A percentile compares a stretch with the other conserved stretches of the same genome.
Evolutionary conservation across 73 alveolate species (phyloP).

Genomic region (Uronychia setigera): DNA sequence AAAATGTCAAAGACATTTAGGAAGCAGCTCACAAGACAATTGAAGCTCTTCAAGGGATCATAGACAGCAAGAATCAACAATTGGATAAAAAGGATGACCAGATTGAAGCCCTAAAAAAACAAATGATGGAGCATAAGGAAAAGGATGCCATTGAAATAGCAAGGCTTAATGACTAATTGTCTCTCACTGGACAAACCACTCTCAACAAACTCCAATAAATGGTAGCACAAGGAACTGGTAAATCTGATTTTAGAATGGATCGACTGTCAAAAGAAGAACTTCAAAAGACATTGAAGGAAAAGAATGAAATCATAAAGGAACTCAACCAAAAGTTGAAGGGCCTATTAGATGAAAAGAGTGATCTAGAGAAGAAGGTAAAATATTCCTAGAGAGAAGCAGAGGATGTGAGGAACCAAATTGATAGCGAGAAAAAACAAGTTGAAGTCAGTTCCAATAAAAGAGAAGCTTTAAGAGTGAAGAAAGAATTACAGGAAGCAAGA

Average conservation of each 20-base stretch:
- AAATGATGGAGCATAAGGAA: slow-evolving; percentile 67
- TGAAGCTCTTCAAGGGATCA: slow-evolving; percentile 79
- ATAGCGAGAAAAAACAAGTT: background rate
- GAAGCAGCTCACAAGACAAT: slow-evolving; percentile 86
- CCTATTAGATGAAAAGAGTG: slow-evolving; percentile 49
- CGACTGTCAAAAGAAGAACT: slow-evolving; percentile 70
- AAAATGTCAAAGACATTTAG: slow-evolving; percentile 70
- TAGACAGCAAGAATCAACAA: slow-evolving; percentile 75
- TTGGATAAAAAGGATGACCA: slow-evolving; percentile 74
- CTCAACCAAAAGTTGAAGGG: slow-evolving; percentile 50
- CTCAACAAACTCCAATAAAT: slow-evolving; percentile 64
- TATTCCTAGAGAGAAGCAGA: background rate
- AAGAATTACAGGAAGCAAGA: slow-evolving; percentile 1
- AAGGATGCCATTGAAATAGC: slow-evolving; percentile 64
- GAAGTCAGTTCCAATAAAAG: background rate
- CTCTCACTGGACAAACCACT: slow-evolving; percentile 60
- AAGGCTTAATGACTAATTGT: slow-evolving; percentile 29
- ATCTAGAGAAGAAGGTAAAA: background rate
- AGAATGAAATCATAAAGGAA: slow-evolving; percentile 58
- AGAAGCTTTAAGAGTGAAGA: slow-evolving; percentile 11
- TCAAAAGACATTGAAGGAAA: slow-evolving; percentile 65
- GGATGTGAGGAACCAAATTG: background rate
- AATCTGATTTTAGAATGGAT: slow-evolving; percentile 44
- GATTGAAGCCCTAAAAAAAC: slow-evolving; percentile 71
- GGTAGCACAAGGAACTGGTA: slow-evolving; percentile 57